A percentile compares a stretch with the other conserved stretches of the same genome.
Evolutionary conservation across 192 early-diverging fungal species (phyloP).

Genomic region (Podila horticola): DNA sequence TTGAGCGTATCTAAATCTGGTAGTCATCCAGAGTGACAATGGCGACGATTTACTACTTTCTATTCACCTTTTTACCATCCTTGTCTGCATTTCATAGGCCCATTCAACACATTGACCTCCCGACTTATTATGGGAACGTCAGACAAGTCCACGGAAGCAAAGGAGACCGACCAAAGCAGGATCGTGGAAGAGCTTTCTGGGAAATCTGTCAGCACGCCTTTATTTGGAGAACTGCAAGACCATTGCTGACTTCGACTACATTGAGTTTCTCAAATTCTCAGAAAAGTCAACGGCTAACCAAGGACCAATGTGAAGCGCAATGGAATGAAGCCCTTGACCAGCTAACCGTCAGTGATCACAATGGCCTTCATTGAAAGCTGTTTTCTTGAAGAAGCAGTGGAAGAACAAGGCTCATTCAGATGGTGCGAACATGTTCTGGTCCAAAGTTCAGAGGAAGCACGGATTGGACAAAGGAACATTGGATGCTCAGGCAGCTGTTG

Average conservation of each 20-base stretch:
- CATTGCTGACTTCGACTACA: background rate
- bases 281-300: slow-evolving; percentile 23
- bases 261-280: slow-evolving; percentile 5
- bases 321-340: slow-evolving; percentile 24
- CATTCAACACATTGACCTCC: background rate
- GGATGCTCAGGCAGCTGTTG: slow-evolving; percentile 17
- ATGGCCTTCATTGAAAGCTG: slow-evolving; percentile 16
- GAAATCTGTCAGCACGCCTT: slow-evolving; percentile 10
- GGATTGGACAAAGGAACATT: slow-evolving; percentile 12
- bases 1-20: slow-evolving; percentile 15
- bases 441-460: slow-evolving; percentile 17
- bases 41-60: background rate
- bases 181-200: slow-evolving; percentile 20
- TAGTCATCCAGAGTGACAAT: background rate
- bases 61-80: background rate
- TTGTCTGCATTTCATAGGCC: slow-evolving; percentile 1
- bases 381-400: slow-evolving; percentile 21
- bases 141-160: slow-evolving; percentile 3
- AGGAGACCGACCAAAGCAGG: slow-evolving; percentile 1
- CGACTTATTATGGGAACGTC: slow-evolving; percentile 2
- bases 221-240: slow-evolving; percentile 20
- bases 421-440: slow-evolving; percentile 22
- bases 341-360: slow-evolving; percentile 5
- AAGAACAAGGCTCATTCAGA: slow-evolving; percentile 16
- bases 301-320: slow-evolving; percentile 32